Percentiles rank a stretch among this genome's conserved stretches.
These are phyloP conservation scores for Rhytidiadelphus loreus DNA, from an alignment of 225 moss, liverwort and hornwort genomes.

Conservation along the genomic window DNA sequence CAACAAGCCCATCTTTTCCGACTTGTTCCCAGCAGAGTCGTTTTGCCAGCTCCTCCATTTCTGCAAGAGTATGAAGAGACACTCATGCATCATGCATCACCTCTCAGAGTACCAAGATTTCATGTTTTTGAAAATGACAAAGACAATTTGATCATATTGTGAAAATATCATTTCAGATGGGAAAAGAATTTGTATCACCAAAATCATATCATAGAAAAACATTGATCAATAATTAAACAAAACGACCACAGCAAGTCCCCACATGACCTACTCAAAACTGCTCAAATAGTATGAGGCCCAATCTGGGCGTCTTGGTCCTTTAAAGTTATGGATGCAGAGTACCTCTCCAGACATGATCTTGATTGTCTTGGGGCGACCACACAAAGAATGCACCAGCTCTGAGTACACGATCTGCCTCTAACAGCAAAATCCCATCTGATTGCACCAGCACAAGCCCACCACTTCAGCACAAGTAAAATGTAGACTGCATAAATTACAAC, in stretches of 20 bases:
- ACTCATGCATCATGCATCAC: neutral
- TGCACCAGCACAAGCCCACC: neutral
- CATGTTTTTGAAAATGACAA: neutral
- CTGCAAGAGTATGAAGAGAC: constrained; percentile 20
- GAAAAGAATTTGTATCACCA: neutral
- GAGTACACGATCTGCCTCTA: constrained; percentile 57
- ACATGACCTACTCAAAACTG: neutral
- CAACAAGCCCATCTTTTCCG: constrained; percentile 39
- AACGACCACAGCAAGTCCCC: neutral
- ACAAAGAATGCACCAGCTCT: constrained; percentile 61
- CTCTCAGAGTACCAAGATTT: neutral
- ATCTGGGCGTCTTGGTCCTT: neutral
- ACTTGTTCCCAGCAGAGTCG: constrained; percentile 62
- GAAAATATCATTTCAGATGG: neutral
- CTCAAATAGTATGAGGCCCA: neutral
- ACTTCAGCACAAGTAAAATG: neutral
- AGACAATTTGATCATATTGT: neutral
- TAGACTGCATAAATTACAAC: neutral
- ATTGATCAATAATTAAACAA: neutral
- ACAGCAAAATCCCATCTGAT: constrained; percentile 43
- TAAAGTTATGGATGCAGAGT: neutral
- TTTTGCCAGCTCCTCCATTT: constrained; percentile 46
- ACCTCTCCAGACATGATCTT: constrained; percentile 26
- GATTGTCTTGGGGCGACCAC: constrained; percentile 42
- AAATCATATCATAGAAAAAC: neutral